phyloP scores from a whole-genome alignment of 345 rosid genomes.

The Populus deltoides region DNA sequence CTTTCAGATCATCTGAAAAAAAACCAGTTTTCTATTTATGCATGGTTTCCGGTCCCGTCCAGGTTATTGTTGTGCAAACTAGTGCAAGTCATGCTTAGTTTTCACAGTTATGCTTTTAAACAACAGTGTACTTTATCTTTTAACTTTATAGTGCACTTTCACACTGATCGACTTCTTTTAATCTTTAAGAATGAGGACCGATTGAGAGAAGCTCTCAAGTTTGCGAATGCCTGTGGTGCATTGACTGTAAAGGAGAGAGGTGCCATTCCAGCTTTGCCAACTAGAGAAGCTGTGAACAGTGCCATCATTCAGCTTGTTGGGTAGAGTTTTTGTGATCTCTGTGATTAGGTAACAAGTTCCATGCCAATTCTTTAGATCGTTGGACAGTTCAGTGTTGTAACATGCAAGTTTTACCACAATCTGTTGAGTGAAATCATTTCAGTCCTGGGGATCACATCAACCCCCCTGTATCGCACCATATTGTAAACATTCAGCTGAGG shows the following conservation, averaged over 20 bases:
- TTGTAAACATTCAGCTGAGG: neutral
- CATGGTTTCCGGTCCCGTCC: neutral
- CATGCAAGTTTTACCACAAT: neutral
- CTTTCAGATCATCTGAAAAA: neutral
- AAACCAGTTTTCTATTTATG: neutral
- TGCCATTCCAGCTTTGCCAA: conserved; percentile 90
- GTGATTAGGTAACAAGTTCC: neutral
- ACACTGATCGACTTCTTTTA: conserved; percentile 7
- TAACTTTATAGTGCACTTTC: neutral
- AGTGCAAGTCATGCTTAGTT: neutral
- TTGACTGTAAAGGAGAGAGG: conserved; percentile 87
- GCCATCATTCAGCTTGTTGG: conserved; percentile 45
- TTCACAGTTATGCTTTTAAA: neutral
- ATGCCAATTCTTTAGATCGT: conserved; percentile 1
- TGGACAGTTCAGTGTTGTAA: neutral
- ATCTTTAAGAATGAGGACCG: conserved; percentile 57
- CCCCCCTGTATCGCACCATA: neutral
- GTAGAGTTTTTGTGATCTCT: conserved; percentile 11
- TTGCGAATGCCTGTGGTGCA: conserved; percentile 94
- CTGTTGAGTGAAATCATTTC: neutral
- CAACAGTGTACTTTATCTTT: neutral
- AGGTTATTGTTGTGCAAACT: neutral
- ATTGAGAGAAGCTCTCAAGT: conserved; percentile 68
- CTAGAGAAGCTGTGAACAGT: conserved; percentile 59
- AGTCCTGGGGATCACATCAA: neutral